Evolutionary conservation across 352 stramenopile genomes (phyloP), one percentile per base, ranked within the genome.

Genomic region (Phytophthora citricola): DNA sequence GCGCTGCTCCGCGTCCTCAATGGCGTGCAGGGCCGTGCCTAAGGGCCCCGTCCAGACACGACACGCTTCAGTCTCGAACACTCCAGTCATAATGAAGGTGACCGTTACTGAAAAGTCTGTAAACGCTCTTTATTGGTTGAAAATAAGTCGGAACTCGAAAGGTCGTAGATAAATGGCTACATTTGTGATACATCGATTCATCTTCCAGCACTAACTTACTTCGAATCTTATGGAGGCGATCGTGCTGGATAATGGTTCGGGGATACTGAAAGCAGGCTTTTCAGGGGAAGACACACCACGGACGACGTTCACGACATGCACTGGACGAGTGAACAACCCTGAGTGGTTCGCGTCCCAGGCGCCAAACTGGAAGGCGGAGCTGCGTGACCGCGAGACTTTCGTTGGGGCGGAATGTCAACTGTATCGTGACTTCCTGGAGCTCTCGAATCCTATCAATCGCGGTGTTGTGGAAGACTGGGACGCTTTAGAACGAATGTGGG

Each of bases 221-320:
- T 43, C 2, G 24, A 36, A 24, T 2, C 17, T 52, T 11, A 85
- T 85, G 72, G 83, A 92, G 26, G 87, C 85, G 29, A 83, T 97
- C 59, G 88, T 97, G 69, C 60, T 97, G 38, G 91, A 97, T 76
- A 93, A 94, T 44, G 90, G 90, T 40, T 96, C 88, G 17, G 86
- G 86, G 8, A 76, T 75, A 17, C 56, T 93, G 22, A 97, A 97
- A 66, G 85, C 81, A 6, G 91, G 91, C 0, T 96, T 92, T 70
- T 80, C 84, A 0, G 87, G 90, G 24, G 91, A 97, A 74, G 91
- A 97, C 55, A 77, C 76, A 29, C 91, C 91, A 0, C 83, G 86
- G 6, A 67, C 83, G 12, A 76, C 91, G n/a, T 93, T 97, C 62
- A 66, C 79, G 1, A 76, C 78, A 8, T 89, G 80, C 48, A 78